phyloP scores from a whole-genome alignment of 495 filamentous ascomycete species.

The Penicillium coffeae region DNA sequence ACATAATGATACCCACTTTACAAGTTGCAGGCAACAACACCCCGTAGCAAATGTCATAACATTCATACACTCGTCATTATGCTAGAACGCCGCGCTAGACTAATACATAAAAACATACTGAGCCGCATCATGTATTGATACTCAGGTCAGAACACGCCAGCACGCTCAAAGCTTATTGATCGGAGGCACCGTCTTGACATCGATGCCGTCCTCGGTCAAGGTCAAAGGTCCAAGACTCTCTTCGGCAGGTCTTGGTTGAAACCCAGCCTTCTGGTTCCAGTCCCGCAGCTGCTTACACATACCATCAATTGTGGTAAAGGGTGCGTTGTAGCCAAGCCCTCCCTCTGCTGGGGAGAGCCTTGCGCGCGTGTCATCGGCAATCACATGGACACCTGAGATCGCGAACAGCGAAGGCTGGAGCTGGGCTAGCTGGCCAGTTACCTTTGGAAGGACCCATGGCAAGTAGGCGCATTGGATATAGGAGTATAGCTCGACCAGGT shows the following conservation, averaged over 20 bases:
- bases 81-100: no score
- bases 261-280: conserved; percentile 40
- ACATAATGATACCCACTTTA: no score
- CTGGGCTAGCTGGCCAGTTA: conserved; percentile 42
- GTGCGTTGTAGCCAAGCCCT: conserved; percentile 48
- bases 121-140: no score
- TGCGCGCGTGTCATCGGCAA: conserved; percentile 45
- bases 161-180: conserved; percentile 6
- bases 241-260: conserved; percentile 9
- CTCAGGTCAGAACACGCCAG: not conserved
- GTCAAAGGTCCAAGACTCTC: conserved; percentile 5
- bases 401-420: conserved; percentile 52
- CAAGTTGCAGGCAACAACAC: no score
- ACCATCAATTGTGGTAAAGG: conserved; percentile 51
- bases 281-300: conserved; percentile 51
- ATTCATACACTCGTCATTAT: no score
- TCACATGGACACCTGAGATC: conserved; percentile 46
- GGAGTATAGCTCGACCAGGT: conserved; percentile 48
- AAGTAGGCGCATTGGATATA: conserved; percentile 42
- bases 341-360: conserved; percentile 39
- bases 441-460: conserved; percentile 37
- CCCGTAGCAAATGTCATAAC: no score
- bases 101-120: no score
- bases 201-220: conserved; percentile 16
- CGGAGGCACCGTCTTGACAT: conserved; percentile 21